Evolutionary conservation across 176 grass and related monocot genomes (phyloP).

Genomic region (Alopecurus myosuroides): DNA sequence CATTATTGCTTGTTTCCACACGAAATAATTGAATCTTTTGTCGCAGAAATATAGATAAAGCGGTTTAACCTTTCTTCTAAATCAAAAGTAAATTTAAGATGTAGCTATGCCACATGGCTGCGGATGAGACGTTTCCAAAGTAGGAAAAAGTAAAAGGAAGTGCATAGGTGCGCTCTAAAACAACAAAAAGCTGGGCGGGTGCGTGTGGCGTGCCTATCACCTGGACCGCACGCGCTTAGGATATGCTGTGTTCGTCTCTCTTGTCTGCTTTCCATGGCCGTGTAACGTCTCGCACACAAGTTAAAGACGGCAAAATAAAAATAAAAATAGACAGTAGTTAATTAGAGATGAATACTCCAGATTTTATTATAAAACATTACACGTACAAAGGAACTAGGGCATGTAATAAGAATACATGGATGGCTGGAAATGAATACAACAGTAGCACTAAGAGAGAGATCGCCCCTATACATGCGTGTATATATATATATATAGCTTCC

Average conservation of each 20-base stretch:
- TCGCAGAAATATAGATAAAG: too few species aligned
- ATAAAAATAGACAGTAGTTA: background rate
- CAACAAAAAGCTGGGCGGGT: background rate
- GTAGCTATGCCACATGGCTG: background rate
- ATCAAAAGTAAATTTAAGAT: background rate
- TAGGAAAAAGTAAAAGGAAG: background rate
- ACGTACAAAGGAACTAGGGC: background rate
- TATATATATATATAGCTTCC: background rate
- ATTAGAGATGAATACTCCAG: background rate
- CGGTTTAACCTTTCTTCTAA: background rate
- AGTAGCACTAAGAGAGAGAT: background rate
- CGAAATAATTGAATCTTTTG: too few species aligned
- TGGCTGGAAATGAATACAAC: background rate
- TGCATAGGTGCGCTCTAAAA: background rate
- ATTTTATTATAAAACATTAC: conserved; percentile 9
- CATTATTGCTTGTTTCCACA: too few species aligned
- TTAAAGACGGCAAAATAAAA: background rate
- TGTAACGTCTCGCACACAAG: background rate
- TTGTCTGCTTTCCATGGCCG: background rate
- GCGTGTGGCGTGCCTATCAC: background rate
- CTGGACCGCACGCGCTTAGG: background rate
- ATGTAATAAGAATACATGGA: background rate
- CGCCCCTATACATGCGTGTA: background rate
- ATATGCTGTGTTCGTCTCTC: background rate
- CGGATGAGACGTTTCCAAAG: background rate